phyloP scores from a whole-genome alignment of 73 alveolate genomes.

The Paramecium pentaurelia region DNA sequence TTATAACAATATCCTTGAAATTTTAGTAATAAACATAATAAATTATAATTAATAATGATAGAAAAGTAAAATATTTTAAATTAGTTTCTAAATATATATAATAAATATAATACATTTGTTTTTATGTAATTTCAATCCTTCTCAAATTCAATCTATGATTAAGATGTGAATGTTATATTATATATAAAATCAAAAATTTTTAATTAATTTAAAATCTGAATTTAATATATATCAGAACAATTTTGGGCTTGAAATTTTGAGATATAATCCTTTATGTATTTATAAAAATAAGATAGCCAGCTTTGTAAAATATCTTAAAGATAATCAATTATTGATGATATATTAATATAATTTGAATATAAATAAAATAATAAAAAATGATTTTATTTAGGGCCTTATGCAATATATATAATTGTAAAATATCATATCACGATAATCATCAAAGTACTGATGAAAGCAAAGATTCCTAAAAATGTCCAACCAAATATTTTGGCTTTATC shows the following conservation, averaged over 20 bases:
- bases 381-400: neutral
- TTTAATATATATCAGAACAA: too few relatives aligned
- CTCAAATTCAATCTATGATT: too few relatives aligned
- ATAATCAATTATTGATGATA: too few relatives aligned
- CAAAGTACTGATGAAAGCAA: neutral
- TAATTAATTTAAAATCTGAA: too few relatives aligned
- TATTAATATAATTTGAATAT: too few relatives aligned
- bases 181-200: too few relatives aligned
- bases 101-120: neutral
- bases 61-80: too few relatives aligned
- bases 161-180: neutral
- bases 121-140: neutral
- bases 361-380: neutral
- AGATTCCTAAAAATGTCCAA: conserved; percentile 31
- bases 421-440: neutral
- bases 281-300: too few relatives aligned
- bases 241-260: neutral
- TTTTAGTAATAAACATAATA: too few relatives aligned
- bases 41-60: too few relatives aligned
- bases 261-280: neutral
- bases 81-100: neutral
- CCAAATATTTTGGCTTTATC: conserved; percentile 28
- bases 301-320: neutral
- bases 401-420: neutral
- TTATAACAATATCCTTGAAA: too few relatives aligned